Percentiles rank a stretch among this genome's conserved stretches.
Conservation (phyloP, 176 grass and related monocot species). For the Chloris gayana region DNA sequence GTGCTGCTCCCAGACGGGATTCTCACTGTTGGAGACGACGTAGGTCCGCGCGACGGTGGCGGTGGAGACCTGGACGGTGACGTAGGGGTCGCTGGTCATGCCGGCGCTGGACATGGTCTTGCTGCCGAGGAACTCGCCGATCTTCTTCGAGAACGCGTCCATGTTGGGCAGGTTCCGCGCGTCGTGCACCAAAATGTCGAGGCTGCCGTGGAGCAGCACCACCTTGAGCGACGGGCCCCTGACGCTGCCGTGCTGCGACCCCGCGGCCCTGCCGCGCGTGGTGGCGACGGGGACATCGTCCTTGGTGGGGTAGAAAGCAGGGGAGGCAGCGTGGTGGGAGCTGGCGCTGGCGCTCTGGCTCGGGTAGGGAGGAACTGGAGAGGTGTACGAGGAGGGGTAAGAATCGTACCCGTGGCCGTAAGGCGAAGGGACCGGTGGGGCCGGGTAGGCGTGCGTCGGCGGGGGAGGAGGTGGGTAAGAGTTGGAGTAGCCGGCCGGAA, state of each 20-base stretch:
- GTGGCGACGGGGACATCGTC: slow-evolving; percentile 45
- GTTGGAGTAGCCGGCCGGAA: slow-evolving; percentile 40
- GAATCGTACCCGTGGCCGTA: slow-evolving; percentile 36
- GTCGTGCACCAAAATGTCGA: slow-evolving; percentile 69
- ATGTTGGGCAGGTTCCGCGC: slow-evolving; percentile 76
- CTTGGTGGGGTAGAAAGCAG: slow-evolving; percentile 49
- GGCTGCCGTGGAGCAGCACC: slow-evolving; percentile 80
- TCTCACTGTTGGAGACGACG: slow-evolving; percentile 71
- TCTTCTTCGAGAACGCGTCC: slow-evolving; percentile 77
- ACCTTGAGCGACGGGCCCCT: slow-evolving; percentile 62
- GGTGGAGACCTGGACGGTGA: slow-evolving; percentile 57
- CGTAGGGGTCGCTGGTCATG: slow-evolving; percentile 89
- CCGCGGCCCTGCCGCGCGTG: slow-evolving; percentile 33
- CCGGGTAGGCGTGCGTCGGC: slow-evolving; percentile 25
- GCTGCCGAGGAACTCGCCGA: slow-evolving; percentile 48
- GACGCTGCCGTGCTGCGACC: slow-evolving; percentile 39
- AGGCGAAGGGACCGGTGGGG: background rate
- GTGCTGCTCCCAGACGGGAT: slow-evolving; percentile 77
- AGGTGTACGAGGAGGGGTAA: slow-evolving; percentile 40
- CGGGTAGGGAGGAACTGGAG: slow-evolving; percentile 22
- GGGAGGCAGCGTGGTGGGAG: slow-evolving; percentile 34
- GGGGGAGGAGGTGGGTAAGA: slow-evolving; percentile 48
- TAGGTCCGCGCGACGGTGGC: slow-evolving; percentile 69
- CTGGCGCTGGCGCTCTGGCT: slow-evolving; percentile 34
- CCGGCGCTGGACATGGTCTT: slow-evolving; percentile 39